phyloP scores from a whole-genome alignment of 1,284 basidiomycete species.

The Ustilago shanxiensis region DNA sequence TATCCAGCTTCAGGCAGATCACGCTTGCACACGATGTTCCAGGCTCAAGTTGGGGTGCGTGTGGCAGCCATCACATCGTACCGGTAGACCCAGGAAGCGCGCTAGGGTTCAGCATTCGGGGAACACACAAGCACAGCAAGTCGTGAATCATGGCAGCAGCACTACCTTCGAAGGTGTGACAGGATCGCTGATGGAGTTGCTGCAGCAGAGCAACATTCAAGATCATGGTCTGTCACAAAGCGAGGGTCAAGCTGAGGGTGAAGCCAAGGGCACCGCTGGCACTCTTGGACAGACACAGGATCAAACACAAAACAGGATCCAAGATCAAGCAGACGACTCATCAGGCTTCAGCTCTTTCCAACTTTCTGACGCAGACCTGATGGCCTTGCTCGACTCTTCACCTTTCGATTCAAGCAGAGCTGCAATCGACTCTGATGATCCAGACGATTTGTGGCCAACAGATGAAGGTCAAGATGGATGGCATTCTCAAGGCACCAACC shows the following conservation, averaged over 20 bases:
- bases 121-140: too few species aligned
- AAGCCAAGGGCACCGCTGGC: too few species aligned
- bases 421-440: conserved; percentile 12
- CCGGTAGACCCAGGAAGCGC: conserved; percentile 20
- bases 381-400: conserved; percentile 19
- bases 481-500: neutral
- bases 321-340: neutral
- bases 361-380: conserved; percentile 14
- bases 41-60: conserved; percentile 15
- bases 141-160: neutral
- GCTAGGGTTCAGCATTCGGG: neutral
- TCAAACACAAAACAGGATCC: too few species aligned
- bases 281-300: too few species aligned
- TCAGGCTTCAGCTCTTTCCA: conserved; percentile 2
- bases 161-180: neutral
- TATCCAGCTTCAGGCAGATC: conserved; percentile 14
- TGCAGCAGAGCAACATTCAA: conserved; percentile 1
- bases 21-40: conserved; percentile 17
- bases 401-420: conserved; percentile 24
- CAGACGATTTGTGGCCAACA: neutral
- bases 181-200: neutral
- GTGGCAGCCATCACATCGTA: conserved; percentile 34
- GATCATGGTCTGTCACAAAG: neutral
- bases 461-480: neutral
- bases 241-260: neutral